Evolutionary conservation across 352 stramenopile genomes (phyloP), one percentile per base, ranked within the genome.

Genomic region (Phytophthora tentaculata): DNA sequence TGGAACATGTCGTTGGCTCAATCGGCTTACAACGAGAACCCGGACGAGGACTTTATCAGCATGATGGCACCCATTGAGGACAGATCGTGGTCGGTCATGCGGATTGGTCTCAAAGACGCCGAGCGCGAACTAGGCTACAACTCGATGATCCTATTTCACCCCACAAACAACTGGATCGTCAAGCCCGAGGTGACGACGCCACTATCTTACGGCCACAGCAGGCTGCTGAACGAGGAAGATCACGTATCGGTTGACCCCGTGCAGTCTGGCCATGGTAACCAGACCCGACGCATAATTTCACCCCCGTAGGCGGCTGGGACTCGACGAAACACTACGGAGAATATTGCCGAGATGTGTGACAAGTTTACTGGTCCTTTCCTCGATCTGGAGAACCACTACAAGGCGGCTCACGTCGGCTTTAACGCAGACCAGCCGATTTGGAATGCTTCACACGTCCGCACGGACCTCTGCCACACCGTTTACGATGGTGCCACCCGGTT

Each of bases 1-100:
- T 53, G 47, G 47, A 53, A 53, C 47, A 35, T 53, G 14, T 53
- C 47, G 22, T 8, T 22, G 13, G 47, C 37, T 22, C 47, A 53
- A 3, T 8, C 47, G 4, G 47, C 47, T 4, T 35, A 39, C 32
- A 28, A 32, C 19, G 32, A 58, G 14, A n/a, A 43, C 35, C 35
- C 13, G 13, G 35, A 43, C 35, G 12, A 43, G 35, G 35, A 43
- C 13, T 43, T 43, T 6, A 17, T 6, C 35, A 6, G 12, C 2
- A 3, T 43, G 3, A 17, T 43, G 35, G 13, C 35, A 2, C 35
- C 35, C 12, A 43, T 43, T n/a, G 35, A 43, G 14, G 35, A 43
- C 35, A 43, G 12, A 4, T 19, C 35, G 14, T 43, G 35, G 35
- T 17, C 35, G 35, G 14, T 3, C 13, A 43, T 43, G 35, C 10